A percentile compares a stretch with the other conserved stretches of the same genome.
phyloP scores from a whole-genome alignment of 192 early-diverging fungal genomes.

The Mortierella hygrophila region DNA sequence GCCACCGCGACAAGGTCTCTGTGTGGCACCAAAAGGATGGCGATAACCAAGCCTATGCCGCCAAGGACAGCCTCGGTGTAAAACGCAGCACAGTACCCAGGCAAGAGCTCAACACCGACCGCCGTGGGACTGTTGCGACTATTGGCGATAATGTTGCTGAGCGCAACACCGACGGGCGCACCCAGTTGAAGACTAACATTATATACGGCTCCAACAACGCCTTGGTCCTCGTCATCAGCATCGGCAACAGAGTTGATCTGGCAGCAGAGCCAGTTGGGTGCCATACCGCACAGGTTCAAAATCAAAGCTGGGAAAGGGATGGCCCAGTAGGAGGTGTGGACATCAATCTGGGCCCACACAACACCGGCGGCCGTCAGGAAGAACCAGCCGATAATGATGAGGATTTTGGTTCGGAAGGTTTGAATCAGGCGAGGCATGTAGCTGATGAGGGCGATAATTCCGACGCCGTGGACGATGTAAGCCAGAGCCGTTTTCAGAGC shows the following conservation, averaged over 20 bases:
- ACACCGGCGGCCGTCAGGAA: conserved; percentile 18
- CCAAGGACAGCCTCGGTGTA: conserved; percentile 17
- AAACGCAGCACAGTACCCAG: conserved; percentile 39
- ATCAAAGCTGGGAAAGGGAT: conserved; percentile 23
- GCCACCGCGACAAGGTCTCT: background rate
- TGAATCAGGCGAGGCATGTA: background rate
- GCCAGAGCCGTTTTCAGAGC: background rate
- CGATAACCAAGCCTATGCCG: conserved; percentile 10
- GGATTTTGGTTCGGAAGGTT: conserved; percentile 16
- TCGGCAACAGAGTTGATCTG: conserved; percentile 31
- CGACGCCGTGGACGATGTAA: conserved; percentile 30
- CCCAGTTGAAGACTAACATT: conserved; percentile 39
- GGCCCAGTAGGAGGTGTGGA: conserved; percentile 14
- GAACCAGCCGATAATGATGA: conserved; percentile 14
- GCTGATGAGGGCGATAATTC: background rate
- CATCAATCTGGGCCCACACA: conserved; percentile 22
- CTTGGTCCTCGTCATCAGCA: conserved; percentile 30
- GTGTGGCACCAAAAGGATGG: conserved; percentile 17
- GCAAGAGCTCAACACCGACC: conserved; percentile 8
- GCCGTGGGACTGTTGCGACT: conserved; percentile 18
- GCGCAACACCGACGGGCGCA: conserved; percentile 34
- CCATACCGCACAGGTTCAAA: conserved; percentile 23
- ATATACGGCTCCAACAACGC: conserved; percentile 30
- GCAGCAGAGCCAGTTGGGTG: conserved; percentile 17
- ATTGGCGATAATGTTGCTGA: conserved; percentile 32